phyloP scores from a whole-genome alignment of 352 stramenopile genomes.

The Phytophthora brassicae region DNA sequence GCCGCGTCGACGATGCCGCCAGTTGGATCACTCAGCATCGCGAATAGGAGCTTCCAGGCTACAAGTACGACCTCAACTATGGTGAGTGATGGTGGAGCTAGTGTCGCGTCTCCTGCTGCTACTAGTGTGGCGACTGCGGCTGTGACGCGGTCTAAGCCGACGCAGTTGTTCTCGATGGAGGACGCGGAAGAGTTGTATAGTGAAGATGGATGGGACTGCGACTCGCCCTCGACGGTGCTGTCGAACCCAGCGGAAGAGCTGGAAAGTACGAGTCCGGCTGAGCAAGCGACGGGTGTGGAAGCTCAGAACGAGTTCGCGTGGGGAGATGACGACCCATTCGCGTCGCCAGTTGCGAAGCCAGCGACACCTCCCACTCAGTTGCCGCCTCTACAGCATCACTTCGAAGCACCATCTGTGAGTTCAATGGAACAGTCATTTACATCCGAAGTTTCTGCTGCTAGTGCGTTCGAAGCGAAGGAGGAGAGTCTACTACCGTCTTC shows the following conservation, averaged over 20 bases:
- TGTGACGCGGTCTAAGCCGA: constrained; percentile 23
- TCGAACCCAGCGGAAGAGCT: constrained; percentile 39
- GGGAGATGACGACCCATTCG: constrained; percentile 41
- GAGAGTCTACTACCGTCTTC: too few species aligned
- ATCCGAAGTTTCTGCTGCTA: background rate
- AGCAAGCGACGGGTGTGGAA: too few species aligned
- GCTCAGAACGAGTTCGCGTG: constrained; percentile 45
- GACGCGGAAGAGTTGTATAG: constrained; percentile 62
- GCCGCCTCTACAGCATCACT: constrained; percentile 1
- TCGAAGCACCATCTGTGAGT: background rate
- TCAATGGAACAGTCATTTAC: background rate
- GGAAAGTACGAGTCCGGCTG: constrained; percentile 2
- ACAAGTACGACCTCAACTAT: constrained; percentile 12
- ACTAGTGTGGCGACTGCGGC: constrained; percentile 4
- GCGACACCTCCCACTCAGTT: constrained; percentile 3
- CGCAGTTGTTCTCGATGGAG: constrained; percentile 78
- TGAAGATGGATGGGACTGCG: constrained; percentile 72
- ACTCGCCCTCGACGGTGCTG: constrained; percentile 72
- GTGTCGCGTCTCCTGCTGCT: background rate
- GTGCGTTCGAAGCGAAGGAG: too few species aligned
- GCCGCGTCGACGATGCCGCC: background rate
- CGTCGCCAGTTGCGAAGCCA: constrained; percentile 18
- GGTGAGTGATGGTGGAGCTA: background rate
- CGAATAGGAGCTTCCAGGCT: constrained; percentile 10
- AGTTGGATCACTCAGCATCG: constrained; percentile 17